Conservation (phyloP, 2,329 filamentous ascomycete genomes). For the Metarhizium humberi region DNA sequence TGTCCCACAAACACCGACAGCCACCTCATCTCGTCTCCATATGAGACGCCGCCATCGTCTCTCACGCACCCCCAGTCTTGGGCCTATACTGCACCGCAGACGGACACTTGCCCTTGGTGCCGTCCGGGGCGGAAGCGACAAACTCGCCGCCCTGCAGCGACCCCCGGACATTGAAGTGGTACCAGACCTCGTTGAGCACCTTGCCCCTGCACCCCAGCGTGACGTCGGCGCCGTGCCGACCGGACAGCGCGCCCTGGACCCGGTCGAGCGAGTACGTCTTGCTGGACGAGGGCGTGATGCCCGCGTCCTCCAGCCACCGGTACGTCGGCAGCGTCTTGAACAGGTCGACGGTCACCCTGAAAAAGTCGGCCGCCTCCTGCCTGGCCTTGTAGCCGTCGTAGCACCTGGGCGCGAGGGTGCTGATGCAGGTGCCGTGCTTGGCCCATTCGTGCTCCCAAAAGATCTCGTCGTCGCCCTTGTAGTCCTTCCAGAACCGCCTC, state of each 20-base stretch:
- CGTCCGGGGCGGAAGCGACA: conserved; percentile 43
- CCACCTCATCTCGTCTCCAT: no score
- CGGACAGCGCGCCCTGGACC: conserved; percentile 48
- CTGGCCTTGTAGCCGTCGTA: conserved; percentile 51
- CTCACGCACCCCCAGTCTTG: conserved; percentile 1
- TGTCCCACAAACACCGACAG: no score
- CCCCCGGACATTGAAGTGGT: conserved; percentile 52
- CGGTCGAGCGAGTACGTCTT: conserved; percentile 48
- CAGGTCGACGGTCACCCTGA: conserved; percentile 53
- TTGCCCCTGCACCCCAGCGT: conserved; percentile 46
- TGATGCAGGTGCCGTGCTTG: conserved; percentile 65
- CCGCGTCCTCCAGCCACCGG: conserved; percentile 48
- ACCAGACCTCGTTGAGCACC: conserved; percentile 46
- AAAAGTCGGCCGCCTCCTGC: conserved; percentile 61
- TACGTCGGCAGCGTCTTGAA: conserved; percentile 64
- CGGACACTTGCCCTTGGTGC: conserved; percentile 53
- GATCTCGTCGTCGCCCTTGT: conserved; percentile 50
- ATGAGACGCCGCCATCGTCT: no score
- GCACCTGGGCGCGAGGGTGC: conserved; percentile 57
- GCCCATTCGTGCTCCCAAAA: conserved; percentile 71
- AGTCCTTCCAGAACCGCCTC: conserved; percentile 63
- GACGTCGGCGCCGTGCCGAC: conserved; percentile 41
- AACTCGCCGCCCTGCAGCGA: conserved; percentile 52
- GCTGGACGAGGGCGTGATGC: conserved; percentile 43
- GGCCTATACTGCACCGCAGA: conserved; percentile 52